Percentiles rank a stretch among this genome's conserved stretches.
Evolutionary conservation across 169 alveolate genomes (phyloP).

Genomic region (Eimeria zaria): DNA sequence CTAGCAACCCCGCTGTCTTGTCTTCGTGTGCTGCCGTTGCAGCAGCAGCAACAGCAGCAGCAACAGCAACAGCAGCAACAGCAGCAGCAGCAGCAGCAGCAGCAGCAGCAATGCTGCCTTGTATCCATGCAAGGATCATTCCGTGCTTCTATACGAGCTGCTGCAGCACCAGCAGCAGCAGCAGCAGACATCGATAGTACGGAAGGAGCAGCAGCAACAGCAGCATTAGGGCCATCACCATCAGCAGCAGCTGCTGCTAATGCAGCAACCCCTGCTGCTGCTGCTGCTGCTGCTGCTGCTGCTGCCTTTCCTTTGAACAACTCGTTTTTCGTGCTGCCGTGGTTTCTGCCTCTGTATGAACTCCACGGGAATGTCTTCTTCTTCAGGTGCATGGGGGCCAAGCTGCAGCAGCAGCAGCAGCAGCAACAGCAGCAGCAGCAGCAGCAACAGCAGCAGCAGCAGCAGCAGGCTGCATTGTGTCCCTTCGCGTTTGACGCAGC

Average conservation of each 20-base stretch:
- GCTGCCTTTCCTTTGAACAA: constrained; percentile 12
- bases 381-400: constrained; percentile 28
- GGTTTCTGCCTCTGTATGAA: constrained; percentile 8
- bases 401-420: constrained; percentile 56
- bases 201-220: not conserved
- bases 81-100: not conserved
- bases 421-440: constrained; percentile 17
- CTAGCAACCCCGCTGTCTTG: constrained; percentile 12
- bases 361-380: constrained; percentile 53
- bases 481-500: constrained; percentile 35
- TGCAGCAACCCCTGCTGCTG: not conserved
- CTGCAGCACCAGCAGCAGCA: not conserved
- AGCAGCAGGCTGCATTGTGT: not conserved
- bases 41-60: constrained; percentile 19
- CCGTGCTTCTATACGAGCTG: not conserved
- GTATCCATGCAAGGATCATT: not conserved
- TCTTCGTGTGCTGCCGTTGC: not conserved
- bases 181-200: not conserved
- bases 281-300: constrained; percentile 36
- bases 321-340: constrained; percentile 17
- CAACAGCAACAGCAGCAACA: constrained; percentile 9
- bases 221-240: not conserved
- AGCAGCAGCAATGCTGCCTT: constrained; percentile 4
- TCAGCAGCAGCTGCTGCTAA: not conserved
- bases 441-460: not conserved